phyloP scores from a whole-genome alignment of 1,284 basidiomycete species.

The Heliocybe sulcata region DNA sequence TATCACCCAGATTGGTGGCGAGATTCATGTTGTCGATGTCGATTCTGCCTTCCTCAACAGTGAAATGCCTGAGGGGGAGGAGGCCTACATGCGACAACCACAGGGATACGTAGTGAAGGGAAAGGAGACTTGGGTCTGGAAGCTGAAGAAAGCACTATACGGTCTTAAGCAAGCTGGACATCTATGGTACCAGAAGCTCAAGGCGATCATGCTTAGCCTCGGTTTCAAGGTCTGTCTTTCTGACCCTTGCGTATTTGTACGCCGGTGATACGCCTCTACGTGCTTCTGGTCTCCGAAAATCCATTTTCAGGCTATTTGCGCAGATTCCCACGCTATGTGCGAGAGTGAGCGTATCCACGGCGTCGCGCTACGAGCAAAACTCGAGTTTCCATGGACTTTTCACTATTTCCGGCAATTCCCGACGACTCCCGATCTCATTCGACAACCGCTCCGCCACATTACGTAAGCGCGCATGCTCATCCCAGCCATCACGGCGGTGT shows the following conservation, averaged over 20 bases:
- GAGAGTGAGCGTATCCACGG: no score
- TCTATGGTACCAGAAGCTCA: constrained; percentile 15
- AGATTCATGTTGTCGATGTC: constrained; percentile 16
- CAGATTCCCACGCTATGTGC: no score
- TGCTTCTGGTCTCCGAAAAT: no score
- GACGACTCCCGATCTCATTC: no score
- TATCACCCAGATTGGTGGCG: constrained; percentile 12
- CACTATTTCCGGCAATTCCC: no score
- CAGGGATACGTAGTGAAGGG: constrained; percentile 6
- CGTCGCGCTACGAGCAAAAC: no score
- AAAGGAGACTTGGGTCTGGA: constrained; percentile 5
- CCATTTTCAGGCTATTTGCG: no score
- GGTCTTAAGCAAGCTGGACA: constrained; percentile 22
- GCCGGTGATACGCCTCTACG: background rate
- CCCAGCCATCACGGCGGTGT: no score
- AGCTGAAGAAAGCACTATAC: constrained; percentile 16
- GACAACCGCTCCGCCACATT: no score
- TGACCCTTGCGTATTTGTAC: background rate
- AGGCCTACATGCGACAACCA: constrained; percentile 20
- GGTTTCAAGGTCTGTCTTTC: constrained; percentile 5
- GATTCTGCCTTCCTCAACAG: constrained; percentile 17
- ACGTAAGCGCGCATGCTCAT: no score
- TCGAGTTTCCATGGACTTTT: no score
- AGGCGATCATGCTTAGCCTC: background rate
- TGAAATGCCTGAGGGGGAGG: constrained; percentile 16